Evolutionary conservation across 164 flowering plant species (phyloP).

Genomic region (Aristolochia contorta): DNA sequence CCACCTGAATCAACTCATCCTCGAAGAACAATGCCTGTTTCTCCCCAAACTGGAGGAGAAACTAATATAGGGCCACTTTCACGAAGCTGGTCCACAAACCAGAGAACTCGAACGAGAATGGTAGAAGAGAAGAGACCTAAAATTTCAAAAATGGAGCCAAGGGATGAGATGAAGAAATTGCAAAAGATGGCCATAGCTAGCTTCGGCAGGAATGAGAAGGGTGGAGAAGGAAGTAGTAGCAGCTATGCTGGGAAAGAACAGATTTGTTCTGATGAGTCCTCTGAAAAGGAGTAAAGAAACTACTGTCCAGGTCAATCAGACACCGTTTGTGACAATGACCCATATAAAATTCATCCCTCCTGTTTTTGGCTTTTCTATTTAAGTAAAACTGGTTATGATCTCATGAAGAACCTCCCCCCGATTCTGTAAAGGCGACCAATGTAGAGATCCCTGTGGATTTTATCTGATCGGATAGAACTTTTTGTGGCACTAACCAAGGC

Average conservation of each 20-base stretch:
- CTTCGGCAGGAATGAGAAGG: conserved; percentile 26
- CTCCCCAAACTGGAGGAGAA: conserved; percentile 1
- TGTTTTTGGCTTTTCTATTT: too few species aligned
- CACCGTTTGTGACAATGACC: too few species aligned
- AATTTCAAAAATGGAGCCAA: conserved; percentile 22
- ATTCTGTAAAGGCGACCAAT: too few species aligned
- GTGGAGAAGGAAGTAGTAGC: conserved; percentile 24
- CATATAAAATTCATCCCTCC: too few species aligned
- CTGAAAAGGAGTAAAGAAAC: background rate
- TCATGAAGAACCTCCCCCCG: too few species aligned
- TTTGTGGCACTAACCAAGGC: too few species aligned
- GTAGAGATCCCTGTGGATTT: too few species aligned
- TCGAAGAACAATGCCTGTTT: conserved; percentile 1
- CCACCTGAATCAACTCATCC: conserved; percentile 16
- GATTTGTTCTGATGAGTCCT: conserved; percentile 3
- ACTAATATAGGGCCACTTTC: conserved; percentile 1
- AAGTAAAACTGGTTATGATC: too few species aligned
- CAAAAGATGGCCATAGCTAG: conserved; percentile 47
- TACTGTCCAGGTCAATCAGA: too few species aligned
- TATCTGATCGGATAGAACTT: too few species aligned
- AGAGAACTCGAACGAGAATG: conserved; percentile 3
- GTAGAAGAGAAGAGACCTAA: conserved; percentile 21
- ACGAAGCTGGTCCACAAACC: conserved; percentile 1
- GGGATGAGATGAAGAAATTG: conserved; percentile 35
- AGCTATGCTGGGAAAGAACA: conserved; percentile 18